These are phyloP conservation scores for Colletotrichum costaricense DNA, from an alignment of 2,329 filamentous ascomycete species.

Conservation along the genomic window DNA sequence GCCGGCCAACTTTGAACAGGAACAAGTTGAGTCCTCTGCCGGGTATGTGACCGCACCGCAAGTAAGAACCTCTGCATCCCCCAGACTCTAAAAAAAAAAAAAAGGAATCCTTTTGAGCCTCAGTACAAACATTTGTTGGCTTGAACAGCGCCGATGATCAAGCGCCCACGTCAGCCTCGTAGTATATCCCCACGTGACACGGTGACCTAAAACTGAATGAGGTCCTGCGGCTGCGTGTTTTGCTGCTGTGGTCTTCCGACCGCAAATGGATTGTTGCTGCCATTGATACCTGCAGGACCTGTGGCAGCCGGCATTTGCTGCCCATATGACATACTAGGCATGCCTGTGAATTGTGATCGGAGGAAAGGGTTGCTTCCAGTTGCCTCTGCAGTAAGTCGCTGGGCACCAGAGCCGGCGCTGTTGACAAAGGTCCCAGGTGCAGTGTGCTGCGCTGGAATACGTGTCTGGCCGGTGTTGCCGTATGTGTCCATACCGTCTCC, in stretches of 20 bases:
- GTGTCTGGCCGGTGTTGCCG: slow-evolving; percentile 94
- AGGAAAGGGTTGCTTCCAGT: slow-evolving; percentile 93
- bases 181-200: not conserved
- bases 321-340: slow-evolving; percentile 70
- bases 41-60: slow-evolving; percentile 5
- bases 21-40: slow-evolving; percentile 13
- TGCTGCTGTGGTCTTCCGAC: slow-evolving; percentile 61
- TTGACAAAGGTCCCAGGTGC: slow-evolving; percentile 97
- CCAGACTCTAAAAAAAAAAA: not conserved
- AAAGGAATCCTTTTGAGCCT: not conserved
- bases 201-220: slow-evolving; percentile 69
- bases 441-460: slow-evolving; percentile 96
- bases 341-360: slow-evolving; percentile 83
- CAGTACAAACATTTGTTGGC: not conserved
- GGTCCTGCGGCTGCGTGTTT: slow-evolving; percentile 63
- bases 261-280: slow-evolving; percentile 71
- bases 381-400: slow-evolving; percentile 75
- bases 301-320: slow-evolving; percentile 64
- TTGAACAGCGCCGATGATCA: slow-evolving; percentile 9
- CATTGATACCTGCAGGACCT: slow-evolving; percentile 67
- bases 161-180: not conserved
- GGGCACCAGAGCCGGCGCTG: slow-evolving; percentile 85
- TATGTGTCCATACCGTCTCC: slow-evolving; percentile 98
- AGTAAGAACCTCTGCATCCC: not conserved
- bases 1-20: slow-evolving; percentile 18